Evolutionary conservation across 2,329 filamentous ascomycete genomes (phyloP), one percentile per base, ranked within the genome.

Genomic region (Sporothrix schenckii): DNA sequence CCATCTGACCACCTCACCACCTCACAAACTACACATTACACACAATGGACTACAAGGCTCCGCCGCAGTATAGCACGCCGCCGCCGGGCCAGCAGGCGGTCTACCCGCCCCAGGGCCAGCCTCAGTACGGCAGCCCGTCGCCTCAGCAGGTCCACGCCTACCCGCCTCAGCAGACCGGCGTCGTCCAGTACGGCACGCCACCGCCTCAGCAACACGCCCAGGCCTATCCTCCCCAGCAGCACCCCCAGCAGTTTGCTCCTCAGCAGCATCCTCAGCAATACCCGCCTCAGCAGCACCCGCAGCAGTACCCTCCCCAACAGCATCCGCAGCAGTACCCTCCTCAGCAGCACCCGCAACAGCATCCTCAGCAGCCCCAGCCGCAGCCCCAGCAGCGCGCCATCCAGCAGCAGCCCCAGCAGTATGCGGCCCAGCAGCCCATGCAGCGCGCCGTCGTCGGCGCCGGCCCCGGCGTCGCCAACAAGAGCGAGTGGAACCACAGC

Each of bases 401-500:
- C 2, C 60, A 66, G 50, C 56, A 65, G 44, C 49, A 24, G 14
- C 34, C 16, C 3, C 65, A 72, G 54, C 71, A 72, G 65, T 74
- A 74, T 67, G 66, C 52, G 47, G 16, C 69, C 0, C 56, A 63
- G 60, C 44, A 50, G 69, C 71, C 71, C n/a, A 71, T 72, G 70
- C 70, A 75, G 70, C 67, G 65, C 34, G 63, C 47, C 19, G 71
- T 69, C 21, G 71, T 69, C 27, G 56, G n/a, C 19, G 56, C n/a
- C 13, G 66, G 50, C 11, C 39, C 39, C 14, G 24, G 44, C 47
- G 47, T 9, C 6, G 19, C n/a, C 50, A 67, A 49, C 49, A 39
- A 30, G 66, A 16, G 41, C n/a, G 76, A 80, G 70, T 83, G 81
- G 82, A 73, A 80, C 72, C 76, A 74, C 71, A 74, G 75, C 72